Percentiles rank a stretch among this genome's conserved stretches.
Evolutionary conservation across 208 protist genomes (phyloP).

Genomic region (Acanthamoeba culbertsoni): DNA sequence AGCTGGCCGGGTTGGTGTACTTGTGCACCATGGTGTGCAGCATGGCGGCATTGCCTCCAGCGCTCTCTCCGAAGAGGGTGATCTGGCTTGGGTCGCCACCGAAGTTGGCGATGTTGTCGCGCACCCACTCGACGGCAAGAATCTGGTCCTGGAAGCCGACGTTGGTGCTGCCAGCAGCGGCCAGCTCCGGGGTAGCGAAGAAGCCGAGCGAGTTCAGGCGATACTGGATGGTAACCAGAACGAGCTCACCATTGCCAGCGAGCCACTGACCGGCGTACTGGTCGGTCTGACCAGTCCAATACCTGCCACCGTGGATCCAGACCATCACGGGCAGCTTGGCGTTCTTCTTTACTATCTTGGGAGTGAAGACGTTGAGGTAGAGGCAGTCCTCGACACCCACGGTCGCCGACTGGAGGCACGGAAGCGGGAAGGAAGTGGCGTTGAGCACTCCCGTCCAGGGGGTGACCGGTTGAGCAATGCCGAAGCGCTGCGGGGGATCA

Average conservation of each 20-base stretch:
- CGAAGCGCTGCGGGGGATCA: not conserved
- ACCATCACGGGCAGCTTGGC: not conserved
- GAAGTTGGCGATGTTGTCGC: slow-evolving; percentile 31
- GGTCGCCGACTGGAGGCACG: not conserved
- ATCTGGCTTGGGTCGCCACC: slow-evolving; percentile 12
- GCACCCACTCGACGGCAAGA: not conserved
- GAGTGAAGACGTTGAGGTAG: not conserved
- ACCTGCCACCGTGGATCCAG: not conserved
- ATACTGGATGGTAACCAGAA: slow-evolving; percentile 51
- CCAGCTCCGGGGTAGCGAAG: not conserved
- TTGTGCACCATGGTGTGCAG: not conserved
- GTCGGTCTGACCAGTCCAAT: not conserved
- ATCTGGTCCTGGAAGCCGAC: slow-evolving; percentile 35
- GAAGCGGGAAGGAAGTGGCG: not conserved
- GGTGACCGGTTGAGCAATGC: not conserved
- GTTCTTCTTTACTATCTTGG: not conserved
- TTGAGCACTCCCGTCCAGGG: not conserved
- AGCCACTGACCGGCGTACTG: not conserved
- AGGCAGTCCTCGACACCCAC: slow-evolving; percentile 17
- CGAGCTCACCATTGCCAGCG: not conserved
- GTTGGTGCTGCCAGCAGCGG: not conserved
- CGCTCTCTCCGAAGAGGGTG: not conserved
- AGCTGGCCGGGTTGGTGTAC: not conserved
- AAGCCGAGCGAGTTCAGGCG: slow-evolving; percentile 64
- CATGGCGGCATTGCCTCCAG: not conserved